A percentile compares a stretch with the other conserved stretches of the same genome.
Evolutionary conservation across 78 protist genomes (phyloP).

Genomic region (Dictyostelium discoideum): DNA sequence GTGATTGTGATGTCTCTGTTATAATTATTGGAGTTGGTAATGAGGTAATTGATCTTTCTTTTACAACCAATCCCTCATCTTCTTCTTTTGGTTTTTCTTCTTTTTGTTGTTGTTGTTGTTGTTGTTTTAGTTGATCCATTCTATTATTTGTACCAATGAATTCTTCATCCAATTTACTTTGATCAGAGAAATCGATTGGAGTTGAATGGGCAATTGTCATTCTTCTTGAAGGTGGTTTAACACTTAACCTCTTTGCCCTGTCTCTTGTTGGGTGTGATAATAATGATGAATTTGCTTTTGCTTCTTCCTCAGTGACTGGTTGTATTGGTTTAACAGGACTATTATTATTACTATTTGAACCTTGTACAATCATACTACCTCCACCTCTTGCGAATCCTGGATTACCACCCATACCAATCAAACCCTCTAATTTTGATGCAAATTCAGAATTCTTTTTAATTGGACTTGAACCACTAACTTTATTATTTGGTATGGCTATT

Average conservation of each 20-base stretch:
- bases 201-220: neutral
- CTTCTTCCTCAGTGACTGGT: neutral
- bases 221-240: conserved; percentile 36
- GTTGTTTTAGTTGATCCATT: conserved; percentile 17
- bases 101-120: neutral
- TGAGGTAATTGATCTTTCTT: neutral
- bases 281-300: neutral
- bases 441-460: conserved; percentile 2
- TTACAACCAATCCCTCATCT: neutral
- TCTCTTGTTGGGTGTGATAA: neutral
- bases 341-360: neutral
- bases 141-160: neutral
- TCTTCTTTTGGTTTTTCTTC: neutral
- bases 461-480: neutral
- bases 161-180: neutral
- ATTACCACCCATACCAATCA: conserved; percentile 1
- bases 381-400: neutral
- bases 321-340: neutral
- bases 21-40: neutral
- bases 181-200: neutral
- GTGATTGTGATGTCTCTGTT: neutral
- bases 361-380: neutral
- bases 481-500: conserved; percentile 2
- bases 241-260: conserved; percentile 22
- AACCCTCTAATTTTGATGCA: neutral